A percentile compares a stretch with the other conserved stretches of the same genome.
Evolutionary conservation across 495 filamentous ascomycete genomes (phyloP).

Genomic region (Penicillium roqueforti): DNA sequence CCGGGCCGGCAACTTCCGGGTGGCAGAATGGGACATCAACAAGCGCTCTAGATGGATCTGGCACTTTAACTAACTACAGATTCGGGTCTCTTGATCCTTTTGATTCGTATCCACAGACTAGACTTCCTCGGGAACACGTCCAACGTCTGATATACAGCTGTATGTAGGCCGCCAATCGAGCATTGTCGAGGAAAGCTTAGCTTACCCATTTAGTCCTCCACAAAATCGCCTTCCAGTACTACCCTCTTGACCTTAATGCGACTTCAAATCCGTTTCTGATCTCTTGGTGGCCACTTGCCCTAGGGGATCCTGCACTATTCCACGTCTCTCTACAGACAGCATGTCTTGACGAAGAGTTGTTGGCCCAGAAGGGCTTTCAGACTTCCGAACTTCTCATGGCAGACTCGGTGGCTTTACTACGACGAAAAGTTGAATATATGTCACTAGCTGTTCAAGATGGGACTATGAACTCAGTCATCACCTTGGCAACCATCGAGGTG

Average conservation of each 20-base stretch:
- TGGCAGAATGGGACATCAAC: constrained; percentile 5
- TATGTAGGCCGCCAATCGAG: constrained; percentile 21
- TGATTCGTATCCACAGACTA: constrained; percentile 48
- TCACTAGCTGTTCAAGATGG: constrained; percentile 48
- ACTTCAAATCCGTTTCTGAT: constrained; percentile 49
- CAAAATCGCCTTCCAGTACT: constrained; percentile 53
- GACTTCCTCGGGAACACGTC: constrained; percentile 41
- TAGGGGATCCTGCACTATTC: constrained; percentile 49
- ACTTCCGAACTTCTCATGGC: constrained; percentile 49
- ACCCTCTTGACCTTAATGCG: constrained; percentile 46
- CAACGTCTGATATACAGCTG: constrained; percentile 49
- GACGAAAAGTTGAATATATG: constrained; percentile 39
- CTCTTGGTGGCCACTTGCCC: constrained; percentile 52
- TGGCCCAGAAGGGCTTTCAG: constrained; percentile 44
- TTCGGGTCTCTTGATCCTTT: constrained; percentile 44
- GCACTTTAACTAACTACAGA: constrained; percentile 15
- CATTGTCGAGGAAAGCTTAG: background rate
- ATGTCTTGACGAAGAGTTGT: constrained; percentile 48
- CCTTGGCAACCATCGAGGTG: constrained; percentile 50
- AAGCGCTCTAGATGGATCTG: constrained; percentile 2
- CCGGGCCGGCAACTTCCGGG: constrained; percentile 17
- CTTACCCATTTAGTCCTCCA: constrained; percentile 37
- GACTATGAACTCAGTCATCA: constrained; percentile 52
- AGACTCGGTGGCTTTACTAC: constrained; percentile 45
- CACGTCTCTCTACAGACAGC: constrained; percentile 53